Percentiles rank a stretch among this genome's conserved stretches.
Conservation (phyloP, 164 flowering plant genomes). For the Sextonia rubra region DNA sequence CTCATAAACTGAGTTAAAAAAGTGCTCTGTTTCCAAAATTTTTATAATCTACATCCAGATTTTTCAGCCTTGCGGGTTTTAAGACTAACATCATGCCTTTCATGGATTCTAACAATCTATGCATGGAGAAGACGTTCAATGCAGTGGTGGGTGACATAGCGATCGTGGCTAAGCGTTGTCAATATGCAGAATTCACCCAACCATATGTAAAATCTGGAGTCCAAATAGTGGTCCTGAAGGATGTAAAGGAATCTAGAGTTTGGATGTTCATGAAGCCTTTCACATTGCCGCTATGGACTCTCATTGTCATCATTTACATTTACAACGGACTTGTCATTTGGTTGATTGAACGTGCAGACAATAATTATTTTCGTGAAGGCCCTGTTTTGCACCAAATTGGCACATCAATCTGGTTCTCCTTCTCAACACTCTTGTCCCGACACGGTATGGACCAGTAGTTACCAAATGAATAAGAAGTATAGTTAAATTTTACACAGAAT, state of each 20-base stretch:
- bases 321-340: conserved; percentile 13
- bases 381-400: too few relatives aligned
- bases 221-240: conserved; percentile 19
- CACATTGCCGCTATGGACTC: conserved; percentile 13
- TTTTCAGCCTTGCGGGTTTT: not conserved
- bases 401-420: too few relatives aligned
- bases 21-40: not conserved
- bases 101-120: not conserved
- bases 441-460: too few relatives aligned
- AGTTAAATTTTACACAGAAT: too few relatives aligned
- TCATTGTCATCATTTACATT: not conserved
- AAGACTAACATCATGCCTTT: not conserved
- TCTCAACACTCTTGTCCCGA: too few relatives aligned
- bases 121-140: conserved; percentile 24
- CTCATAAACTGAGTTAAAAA: not conserved
- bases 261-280: conserved; percentile 36
- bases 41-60: not conserved
- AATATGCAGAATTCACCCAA: conserved; percentile 33
- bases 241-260: not conserved
- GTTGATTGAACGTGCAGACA: conserved; percentile 4
- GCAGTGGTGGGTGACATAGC: conserved; percentile 36
- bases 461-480: too few relatives aligned
- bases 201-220: conserved; percentile 33
- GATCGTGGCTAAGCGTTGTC: conserved; percentile 21
- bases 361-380: not conserved